Evolutionary conservation across 2,329 filamentous ascomycete species (phyloP).

Genomic region (Chaetomium sp.): DNA sequence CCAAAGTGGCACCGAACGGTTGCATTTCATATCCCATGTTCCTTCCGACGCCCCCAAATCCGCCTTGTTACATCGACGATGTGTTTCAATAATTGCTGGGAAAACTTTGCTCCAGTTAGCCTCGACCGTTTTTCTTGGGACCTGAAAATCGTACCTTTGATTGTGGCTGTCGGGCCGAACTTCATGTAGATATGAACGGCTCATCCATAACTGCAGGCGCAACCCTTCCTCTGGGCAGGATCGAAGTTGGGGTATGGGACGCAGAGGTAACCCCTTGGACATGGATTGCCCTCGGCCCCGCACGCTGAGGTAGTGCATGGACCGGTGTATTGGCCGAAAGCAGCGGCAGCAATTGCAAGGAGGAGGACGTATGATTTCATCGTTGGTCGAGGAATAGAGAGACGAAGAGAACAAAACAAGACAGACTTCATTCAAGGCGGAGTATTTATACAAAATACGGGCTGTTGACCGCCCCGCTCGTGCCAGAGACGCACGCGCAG

Average conservation of each 20-base stretch:
- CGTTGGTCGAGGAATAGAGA: too few relatives aligned
- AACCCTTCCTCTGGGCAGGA: slow-evolving; percentile 18
- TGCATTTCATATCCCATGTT: too few relatives aligned
- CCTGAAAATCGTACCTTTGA: too few relatives aligned
- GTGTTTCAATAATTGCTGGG: too few relatives aligned
- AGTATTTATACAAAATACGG: not conserved
- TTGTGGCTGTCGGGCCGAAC: too few relatives aligned
- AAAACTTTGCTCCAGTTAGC: too few relatives aligned
- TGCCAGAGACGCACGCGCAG: not conserved
- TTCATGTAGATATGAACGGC: not conserved
- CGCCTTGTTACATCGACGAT: too few relatives aligned
- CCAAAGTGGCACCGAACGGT: too few relatives aligned
- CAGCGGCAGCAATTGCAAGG: slow-evolving; percentile 1
- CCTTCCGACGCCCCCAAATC: too few relatives aligned
- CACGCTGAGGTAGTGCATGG: slow-evolving; percentile 17
- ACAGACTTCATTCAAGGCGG: too few relatives aligned
- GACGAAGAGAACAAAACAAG: too few relatives aligned
- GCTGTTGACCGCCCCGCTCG: not conserved
- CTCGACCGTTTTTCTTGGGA: too few relatives aligned
- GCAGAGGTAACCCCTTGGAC: slow-evolving; percentile 21
- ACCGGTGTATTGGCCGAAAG: slow-evolving; percentile 20
- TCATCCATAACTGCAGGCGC: slow-evolving; percentile 19
- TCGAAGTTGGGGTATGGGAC: slow-evolving; percentile 20
- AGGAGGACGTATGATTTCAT: slow-evolving; percentile 6
- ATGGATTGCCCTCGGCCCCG: slow-evolving; percentile 15